These are phyloP conservation scores for Phytophthora sansomeana DNA, from an alignment of 352 stramenopile species.

Conservation along the genomic window DNA sequence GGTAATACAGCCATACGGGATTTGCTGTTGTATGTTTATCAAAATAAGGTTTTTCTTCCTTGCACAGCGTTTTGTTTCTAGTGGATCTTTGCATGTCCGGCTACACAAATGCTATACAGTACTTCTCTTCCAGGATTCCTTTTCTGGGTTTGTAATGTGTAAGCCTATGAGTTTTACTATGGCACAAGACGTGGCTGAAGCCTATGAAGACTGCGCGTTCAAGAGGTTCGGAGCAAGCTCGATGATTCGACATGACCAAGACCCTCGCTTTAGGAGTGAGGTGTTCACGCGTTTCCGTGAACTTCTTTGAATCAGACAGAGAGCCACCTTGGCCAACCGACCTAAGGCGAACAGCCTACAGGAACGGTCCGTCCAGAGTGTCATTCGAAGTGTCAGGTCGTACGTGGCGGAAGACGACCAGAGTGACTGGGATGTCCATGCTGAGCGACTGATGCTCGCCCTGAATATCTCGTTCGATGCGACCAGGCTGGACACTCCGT, in stretches of 20 bases:
- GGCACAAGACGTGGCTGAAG: conserved; percentile 31
- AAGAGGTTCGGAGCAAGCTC: conserved; percentile 30
- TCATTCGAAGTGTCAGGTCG: conserved; percentile 7
- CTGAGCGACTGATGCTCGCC: no score
- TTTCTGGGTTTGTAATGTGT: conserved; percentile 31
- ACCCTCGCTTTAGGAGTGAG: conserved; percentile 39
- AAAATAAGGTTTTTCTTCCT: no score
- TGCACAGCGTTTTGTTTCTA: no score
- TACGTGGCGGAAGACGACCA: conserved; percentile 11
- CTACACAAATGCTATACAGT: no score
- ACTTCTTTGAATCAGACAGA: conserved; percentile 1
- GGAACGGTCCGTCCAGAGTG: conserved; percentile 1
- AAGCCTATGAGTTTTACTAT: conserved; percentile 20
- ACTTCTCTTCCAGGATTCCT: conserved; percentile 33
- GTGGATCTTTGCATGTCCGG: no score
- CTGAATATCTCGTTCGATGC: conserved; percentile 16
- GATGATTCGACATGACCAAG: conserved; percentile 32
- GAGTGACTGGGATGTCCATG: conserved; percentile 17
- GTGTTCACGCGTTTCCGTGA: conserved; percentile 31
- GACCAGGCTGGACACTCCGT: conserved; percentile 8
- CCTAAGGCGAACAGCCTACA: conserved; percentile 16
- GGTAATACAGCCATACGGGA: no score
- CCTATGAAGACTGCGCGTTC: conserved; percentile 33
- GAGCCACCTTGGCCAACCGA: conserved; percentile 16
- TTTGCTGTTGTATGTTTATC: no score